Conservation (phyloP, 176 grass and related monocot species). For the Carex myosuroides region DNA sequence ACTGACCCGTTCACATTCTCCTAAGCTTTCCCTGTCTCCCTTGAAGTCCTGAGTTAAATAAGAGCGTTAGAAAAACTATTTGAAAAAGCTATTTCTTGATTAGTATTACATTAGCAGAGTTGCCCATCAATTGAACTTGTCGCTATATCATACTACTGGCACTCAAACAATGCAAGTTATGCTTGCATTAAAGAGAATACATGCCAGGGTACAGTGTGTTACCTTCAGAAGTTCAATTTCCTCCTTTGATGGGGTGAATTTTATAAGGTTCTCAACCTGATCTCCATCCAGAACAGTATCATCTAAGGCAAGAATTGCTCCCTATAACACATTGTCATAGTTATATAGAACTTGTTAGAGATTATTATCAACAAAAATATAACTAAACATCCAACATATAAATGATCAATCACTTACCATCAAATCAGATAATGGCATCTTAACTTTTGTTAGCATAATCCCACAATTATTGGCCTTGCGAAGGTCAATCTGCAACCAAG, state of each 20-base stretch:
- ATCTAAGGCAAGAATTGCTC: slow-evolving; percentile 80
- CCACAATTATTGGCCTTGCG: slow-evolving; percentile 92
- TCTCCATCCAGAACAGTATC: slow-evolving; percentile 83
- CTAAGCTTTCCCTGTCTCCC: slow-evolving; percentile 84
- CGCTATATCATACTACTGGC: not conserved
- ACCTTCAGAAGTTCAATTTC: slow-evolving; percentile 99
- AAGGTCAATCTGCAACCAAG: slow-evolving; percentile 78
- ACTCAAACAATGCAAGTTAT: not conserved
- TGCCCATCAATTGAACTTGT: not conserved
- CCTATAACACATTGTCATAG: slow-evolving; percentile 35
- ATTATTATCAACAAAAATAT: not conserved
- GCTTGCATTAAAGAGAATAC: slow-evolving; percentile 2
- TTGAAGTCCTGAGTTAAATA: slow-evolving; percentile 73
- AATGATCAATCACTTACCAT: slow-evolving; percentile 48
- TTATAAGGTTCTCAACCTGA: slow-evolving; percentile 97
- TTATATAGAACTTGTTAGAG: not conserved
- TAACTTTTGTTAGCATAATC: slow-evolving; percentile 99
- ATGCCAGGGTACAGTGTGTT: slow-evolving; percentile 10
- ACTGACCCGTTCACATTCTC: slow-evolving; percentile 82
- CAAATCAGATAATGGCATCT: slow-evolving; percentile 91
- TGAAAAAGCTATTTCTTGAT: not conserved
- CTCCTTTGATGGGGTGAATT: slow-evolving; percentile 95
- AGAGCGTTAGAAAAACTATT: slow-evolving; percentile 9
- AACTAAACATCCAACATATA: slow-evolving; percentile 10
- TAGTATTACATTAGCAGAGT: not conserved